Evolutionary conservation across 352 stramenopile species (phyloP).

Genomic region (Pilasporangium apinafurcum): DNA sequence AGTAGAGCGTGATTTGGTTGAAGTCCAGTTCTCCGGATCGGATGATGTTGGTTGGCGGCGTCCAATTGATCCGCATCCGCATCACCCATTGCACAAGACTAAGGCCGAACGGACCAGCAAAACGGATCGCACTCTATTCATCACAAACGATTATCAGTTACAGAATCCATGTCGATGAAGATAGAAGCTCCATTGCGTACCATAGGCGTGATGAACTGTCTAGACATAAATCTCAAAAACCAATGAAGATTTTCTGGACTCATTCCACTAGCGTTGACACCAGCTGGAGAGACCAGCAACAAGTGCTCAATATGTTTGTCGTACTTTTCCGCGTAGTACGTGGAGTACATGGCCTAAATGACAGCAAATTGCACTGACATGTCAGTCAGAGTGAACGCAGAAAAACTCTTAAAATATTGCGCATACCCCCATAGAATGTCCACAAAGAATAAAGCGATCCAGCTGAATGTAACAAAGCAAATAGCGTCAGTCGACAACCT

Average conservation of each 20-base stretch:
- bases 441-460: constrained; percentile 70
- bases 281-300: constrained; percentile 68
- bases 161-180: not conserved
- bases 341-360: constrained; percentile 61
- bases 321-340: constrained; percentile 77
- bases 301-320: constrained; percentile 63
- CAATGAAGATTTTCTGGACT: constrained; percentile 30
- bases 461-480: constrained; percentile 18
- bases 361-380: constrained; percentile 1
- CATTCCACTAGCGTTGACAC: constrained; percentile 36
- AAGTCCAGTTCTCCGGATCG: constrained; percentile 65
- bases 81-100: constrained; percentile 53
- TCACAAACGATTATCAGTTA: not conserved
- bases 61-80: constrained; percentile 49
- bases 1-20: constrained; percentile 62
- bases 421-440: constrained; percentile 73
- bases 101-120: constrained; percentile 50
- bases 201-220: constrained; percentile 67
- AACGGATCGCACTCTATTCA: constrained; percentile 50
- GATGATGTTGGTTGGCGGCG: constrained; percentile 64
- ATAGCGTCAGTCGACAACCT: not conserved
- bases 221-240: constrained; percentile 28
- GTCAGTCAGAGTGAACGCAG: not conserved
- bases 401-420: not conserved
- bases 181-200: constrained; percentile 9